Evolutionary conservation across 139 green algal species (phyloP), one percentile per base, ranked within the genome.

Genomic region (Tetratostichococcus sp.): DNA sequence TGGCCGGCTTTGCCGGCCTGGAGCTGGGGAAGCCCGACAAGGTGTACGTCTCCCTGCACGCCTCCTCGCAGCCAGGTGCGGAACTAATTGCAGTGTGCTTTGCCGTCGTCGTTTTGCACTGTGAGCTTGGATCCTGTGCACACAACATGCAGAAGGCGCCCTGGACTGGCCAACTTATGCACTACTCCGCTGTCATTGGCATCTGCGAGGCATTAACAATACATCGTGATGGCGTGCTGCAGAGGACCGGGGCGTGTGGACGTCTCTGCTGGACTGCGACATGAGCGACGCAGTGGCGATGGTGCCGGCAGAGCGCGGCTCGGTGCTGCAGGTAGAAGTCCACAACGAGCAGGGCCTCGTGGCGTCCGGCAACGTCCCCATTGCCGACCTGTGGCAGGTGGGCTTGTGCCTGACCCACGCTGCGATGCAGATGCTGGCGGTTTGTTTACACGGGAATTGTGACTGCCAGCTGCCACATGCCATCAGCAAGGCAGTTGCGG

Each of bases 271-370:
- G n/a, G n/a, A 59, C 30, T 68, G 71, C 26, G 30, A 57, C 25
- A 70, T 28, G 4, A 65, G 73, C 39, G 78, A 79, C 42, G 39
- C 65, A 25, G 59, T 79, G 43, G 74, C 70, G 23, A 30, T 83
- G 70, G 65, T 50, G 4, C 30, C 39, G 19, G 79, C 71, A 1
- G 79, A 83, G 30, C 26, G 67, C 28, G 65, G 65, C 16, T 70
- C 74, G 3, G 70, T 77, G 28, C 43, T 83, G n/a, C 26, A 75
- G 43, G 74, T 83, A 43, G 79, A 83, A 74, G 62, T 83, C 25
- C 69, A 70, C 59, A 77, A 69, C 39, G 65, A 67, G 8, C 30
- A 67, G 1, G 69, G 75, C 35, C 30, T 71, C 22, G 65, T 83
- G 21, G 79, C 79, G 1, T 17, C 31, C 4, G 74, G 74, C 35